These are phyloP conservation scores for Colletotrichum cuscutae DNA, from an alignment of 2,329 filamentous ascomycete genomes.

Conservation along the genomic window DNA sequence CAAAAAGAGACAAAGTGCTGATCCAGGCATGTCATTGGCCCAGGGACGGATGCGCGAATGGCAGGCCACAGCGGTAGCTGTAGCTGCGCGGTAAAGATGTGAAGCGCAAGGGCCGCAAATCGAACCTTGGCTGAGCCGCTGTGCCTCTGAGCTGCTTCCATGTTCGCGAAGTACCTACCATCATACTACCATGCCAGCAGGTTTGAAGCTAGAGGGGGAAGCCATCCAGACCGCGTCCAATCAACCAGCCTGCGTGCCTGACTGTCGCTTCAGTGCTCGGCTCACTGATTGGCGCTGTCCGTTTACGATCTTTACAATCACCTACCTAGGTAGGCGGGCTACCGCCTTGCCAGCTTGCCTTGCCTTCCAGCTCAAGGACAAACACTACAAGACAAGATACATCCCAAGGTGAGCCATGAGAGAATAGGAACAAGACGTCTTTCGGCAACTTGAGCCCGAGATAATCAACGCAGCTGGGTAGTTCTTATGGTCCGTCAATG, in stretches of 20 bases:
- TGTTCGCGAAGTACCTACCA: too few species aligned
- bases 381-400: neutral
- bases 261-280: neutral
- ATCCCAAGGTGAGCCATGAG: neutral
- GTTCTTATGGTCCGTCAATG: neutral
- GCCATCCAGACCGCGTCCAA: constrained; percentile 1
- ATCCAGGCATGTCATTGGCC: constrained; percentile 31
- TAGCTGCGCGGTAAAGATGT: constrained; percentile 33
- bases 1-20: constrained; percentile 5
- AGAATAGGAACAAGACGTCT: neutral
- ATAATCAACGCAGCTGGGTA: neutral
- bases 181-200: too few species aligned
- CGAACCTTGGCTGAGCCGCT: constrained; percentile 2
- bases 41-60: constrained; percentile 31
- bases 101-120: constrained; percentile 33
- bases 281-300: constrained; percentile 17
- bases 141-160: too few species aligned
- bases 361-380: neutral
- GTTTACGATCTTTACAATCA: constrained; percentile 23
- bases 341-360: neutral
- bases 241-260: constrained; percentile 24
- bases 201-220: neutral
- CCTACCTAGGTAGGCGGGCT: neutral
- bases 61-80: constrained; percentile 30
- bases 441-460: neutral